Evolutionary conservation across 192 early-diverging fungal genomes (phyloP).

Genomic region (Dissophora ornata): DNA sequence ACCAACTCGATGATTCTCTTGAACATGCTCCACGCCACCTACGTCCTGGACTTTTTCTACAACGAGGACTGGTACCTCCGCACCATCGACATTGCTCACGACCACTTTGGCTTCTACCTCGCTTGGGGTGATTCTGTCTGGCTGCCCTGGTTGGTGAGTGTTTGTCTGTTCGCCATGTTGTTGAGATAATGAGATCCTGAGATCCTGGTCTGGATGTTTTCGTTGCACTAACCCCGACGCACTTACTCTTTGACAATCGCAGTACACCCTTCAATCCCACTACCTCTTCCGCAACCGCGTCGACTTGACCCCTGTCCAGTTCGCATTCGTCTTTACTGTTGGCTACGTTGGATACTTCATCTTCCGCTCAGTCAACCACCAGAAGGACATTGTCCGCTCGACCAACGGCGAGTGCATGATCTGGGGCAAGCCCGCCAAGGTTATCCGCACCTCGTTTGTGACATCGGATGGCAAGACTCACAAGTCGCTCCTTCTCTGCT

Average conservation of each 20-base stretch:
- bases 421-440: slow-evolving; percentile 81
- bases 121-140: slow-evolving; percentile 86
- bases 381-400: slow-evolving; percentile 78
- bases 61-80: slow-evolving; percentile 89
- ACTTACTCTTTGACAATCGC: too few species aligned
- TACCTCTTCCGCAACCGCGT: slow-evolving; percentile 78
- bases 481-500: slow-evolving; percentile 71
- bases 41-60: slow-evolving; percentile 85
- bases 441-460: slow-evolving; percentile 75
- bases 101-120: slow-evolving; percentile 89
- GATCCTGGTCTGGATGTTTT: too few species aligned
- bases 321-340: slow-evolving; percentile 58
- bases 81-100: slow-evolving; percentile 87
- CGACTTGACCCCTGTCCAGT: slow-evolving; percentile 69
- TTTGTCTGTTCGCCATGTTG: background rate
- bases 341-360: slow-evolving; percentile 82
- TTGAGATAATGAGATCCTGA: too few species aligned
- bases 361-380: slow-evolving; percentile 83
- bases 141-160: slow-evolving; percentile 77
- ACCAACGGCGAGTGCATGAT: slow-evolving; percentile 79
- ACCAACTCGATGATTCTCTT: slow-evolving; percentile 86
- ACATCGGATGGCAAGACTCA: slow-evolving; percentile 81
- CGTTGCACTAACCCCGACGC: too few species aligned
- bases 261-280: slow-evolving; percentile 86
- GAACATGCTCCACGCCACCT: slow-evolving; percentile 77